phyloP scores from a whole-genome alignment of 2,329 filamentous ascomycete species.

The Fusarium sp. region DNA sequence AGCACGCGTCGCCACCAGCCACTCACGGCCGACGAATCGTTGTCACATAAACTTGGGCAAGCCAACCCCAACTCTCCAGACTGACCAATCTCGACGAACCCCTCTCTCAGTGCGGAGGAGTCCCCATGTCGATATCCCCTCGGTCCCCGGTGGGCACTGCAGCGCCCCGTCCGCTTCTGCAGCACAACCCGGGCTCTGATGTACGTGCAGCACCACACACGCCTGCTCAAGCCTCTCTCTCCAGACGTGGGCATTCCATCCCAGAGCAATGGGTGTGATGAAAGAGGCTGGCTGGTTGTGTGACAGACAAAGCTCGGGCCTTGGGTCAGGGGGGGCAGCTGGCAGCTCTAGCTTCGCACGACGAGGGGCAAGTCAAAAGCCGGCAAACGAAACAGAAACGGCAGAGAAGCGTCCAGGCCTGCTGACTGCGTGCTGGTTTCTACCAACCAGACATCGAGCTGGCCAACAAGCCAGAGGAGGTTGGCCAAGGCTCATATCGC shows the following conservation, averaged over 20 bases:
- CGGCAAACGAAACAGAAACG: slow-evolving; percentile 8
- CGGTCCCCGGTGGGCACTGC: background rate
- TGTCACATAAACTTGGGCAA: slow-evolving; percentile 13
- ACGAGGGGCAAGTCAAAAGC: slow-evolving; percentile 13
- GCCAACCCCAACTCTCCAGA: slow-evolving; percentile 14
- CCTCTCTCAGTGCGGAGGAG: background rate
- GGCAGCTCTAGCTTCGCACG: slow-evolving; percentile 8
- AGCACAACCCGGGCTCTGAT: background rate
- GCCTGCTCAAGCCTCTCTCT: background rate
- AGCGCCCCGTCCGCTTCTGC: slow-evolving; percentile 8
- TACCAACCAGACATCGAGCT: background rate
- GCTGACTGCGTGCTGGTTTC: slow-evolving; percentile 23
- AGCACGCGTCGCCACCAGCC: slow-evolving; percentile 24
- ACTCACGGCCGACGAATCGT: slow-evolving; percentile 7
- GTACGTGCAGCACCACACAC: slow-evolving; percentile 1
- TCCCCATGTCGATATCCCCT: background rate
- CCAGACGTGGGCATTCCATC: slow-evolving; percentile 7
- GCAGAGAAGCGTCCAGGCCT: slow-evolving; percentile 26
- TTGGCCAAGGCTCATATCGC: background rate
- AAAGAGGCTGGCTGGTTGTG: slow-evolving; percentile 12
- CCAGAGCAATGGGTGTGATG: slow-evolving; percentile 26
- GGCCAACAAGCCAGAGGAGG: background rate
- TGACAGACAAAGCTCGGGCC: slow-evolving; percentile 1
- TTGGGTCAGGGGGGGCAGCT: background rate
- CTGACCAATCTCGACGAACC: slow-evolving; percentile 3